These are phyloP conservation scores for Ophiostoma quercus DNA, from an alignment of 2,329 filamentous ascomycete species.

Conservation along the genomic window DNA sequence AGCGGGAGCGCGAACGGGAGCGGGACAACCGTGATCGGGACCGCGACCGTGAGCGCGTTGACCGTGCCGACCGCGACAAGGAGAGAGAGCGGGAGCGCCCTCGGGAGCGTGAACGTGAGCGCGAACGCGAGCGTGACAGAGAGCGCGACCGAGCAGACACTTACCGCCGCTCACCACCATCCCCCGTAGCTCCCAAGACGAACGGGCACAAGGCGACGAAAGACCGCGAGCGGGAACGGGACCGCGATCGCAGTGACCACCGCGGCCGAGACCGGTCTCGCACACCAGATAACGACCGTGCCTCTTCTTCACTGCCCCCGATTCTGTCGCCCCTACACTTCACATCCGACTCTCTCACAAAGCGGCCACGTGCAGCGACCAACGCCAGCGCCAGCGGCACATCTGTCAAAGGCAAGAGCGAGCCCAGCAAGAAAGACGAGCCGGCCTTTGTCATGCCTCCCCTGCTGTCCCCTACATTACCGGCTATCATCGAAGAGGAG, in stretches of 20 bases:
- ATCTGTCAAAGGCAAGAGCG: constrained; percentile 22
- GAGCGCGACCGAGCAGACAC: constrained; percentile 3
- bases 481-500: constrained; percentile 47
- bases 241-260: constrained; percentile 1
- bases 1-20: constrained; percentile 7
- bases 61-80: constrained; percentile 9
- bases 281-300: constrained; percentile 38
- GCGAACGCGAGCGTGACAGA: constrained; percentile 19
- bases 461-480: constrained; percentile 53
- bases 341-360: constrained; percentile 30
- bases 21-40: background rate
- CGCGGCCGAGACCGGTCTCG: constrained; percentile 18
- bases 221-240: constrained; percentile 19
- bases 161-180: constrained; percentile 17
- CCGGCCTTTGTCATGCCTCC: constrained; percentile 41
- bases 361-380: constrained; percentile 24
- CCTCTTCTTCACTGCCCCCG: constrained; percentile 44
- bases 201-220: constrained; percentile 17
- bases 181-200: constrained; percentile 10
- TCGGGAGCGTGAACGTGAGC: constrained; percentile 12
- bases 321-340: constrained; percentile 50
- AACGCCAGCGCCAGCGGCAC: constrained; percentile 32
- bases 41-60: background rate
- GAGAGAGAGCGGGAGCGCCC: constrained; percentile 12
- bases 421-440: constrained; percentile 37